Evolutionary conservation across 345 rosid genomes (phyloP), one percentile per base, ranked within the genome.

Genomic region (Moricandia arvensis): DNA sequence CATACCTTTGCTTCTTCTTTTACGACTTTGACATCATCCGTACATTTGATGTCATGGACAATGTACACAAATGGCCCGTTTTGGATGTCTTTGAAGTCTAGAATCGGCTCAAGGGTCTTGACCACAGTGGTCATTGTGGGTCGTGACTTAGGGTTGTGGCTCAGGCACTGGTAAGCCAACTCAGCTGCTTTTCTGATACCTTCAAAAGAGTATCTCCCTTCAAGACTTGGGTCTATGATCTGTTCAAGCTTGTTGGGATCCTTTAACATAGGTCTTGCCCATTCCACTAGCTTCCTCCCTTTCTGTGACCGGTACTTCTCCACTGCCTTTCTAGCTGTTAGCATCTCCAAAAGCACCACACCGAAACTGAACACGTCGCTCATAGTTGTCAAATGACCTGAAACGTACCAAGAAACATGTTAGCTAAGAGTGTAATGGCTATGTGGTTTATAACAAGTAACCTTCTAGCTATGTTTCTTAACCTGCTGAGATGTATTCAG

Each of bases 321-420:
- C 66, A 91, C 58, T 0, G 97, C 82, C 13, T 85, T 82, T 79
- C 75, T 87, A 7, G 91, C 97, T 9, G 90, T 86, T 61, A 92
- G 70, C 68, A 90, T 68, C 78, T 92, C 97, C 9, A 92, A 31
- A 37, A 92, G 80, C 72, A 90, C 97, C 1, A 83, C 97, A 3
- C 97, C 96, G 13, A 90, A 92, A 64, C 97, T 82, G 80, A 84
- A 92, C 53, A 88, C 92, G 18, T 90, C 94, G 49, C 94, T 92
- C 87, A 81, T 86, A 2, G 81, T 87, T 11, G 97, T 90, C 72
- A 92, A 78, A 53, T 90, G 90, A 75, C 96, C 96, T 92, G 86
- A 58, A 77, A 81, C 11, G 17, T 6, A 63, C 9, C 58, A 75
- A 63, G 66, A 61, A 69, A 74, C 72, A 35, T 59, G 62, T 73